Evolutionary conservation across 2,329 filamentous ascomycete genomes (phyloP).

Genomic region (Arthrobotrys pseudoclavata): DNA sequence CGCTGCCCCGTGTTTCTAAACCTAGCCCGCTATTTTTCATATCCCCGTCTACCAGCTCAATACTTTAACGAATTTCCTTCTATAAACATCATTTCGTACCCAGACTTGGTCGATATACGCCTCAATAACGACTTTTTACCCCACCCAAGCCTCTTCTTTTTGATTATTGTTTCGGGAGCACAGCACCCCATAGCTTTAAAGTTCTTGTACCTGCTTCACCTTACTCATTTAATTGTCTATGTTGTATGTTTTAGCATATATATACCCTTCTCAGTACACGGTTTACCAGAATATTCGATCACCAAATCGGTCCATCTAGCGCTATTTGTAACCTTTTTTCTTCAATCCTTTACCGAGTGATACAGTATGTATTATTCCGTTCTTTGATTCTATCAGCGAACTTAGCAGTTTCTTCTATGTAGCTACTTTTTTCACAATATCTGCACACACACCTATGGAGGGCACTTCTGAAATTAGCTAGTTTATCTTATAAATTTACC

Average conservation of each 20-base stretch:
- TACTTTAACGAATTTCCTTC: background rate
- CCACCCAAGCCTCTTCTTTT: background rate
- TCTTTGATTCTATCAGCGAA: background rate
- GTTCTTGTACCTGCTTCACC: conserved; percentile 3
- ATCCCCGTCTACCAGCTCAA: background rate
- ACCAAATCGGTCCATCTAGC: background rate
- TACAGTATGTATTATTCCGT: background rate
- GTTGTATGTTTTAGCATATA: background rate
- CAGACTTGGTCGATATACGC: too few relatives aligned
- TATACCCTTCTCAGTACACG: conserved; percentile 28
- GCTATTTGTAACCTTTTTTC: background rate
- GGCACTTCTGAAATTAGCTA: background rate
- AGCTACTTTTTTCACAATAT: background rate
- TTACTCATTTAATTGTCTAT: background rate
- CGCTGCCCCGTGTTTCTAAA: too few relatives aligned
- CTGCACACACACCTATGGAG: background rate
- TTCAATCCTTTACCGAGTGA: background rate
- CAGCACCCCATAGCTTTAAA: background rate
- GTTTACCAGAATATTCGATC: conserved; percentile 2
- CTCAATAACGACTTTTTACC: background rate
- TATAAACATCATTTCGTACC: too few relatives aligned
- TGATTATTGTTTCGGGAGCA: background rate
- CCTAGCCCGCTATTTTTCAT: background rate
- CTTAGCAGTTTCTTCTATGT: background rate
- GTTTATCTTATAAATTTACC: background rate